These are phyloP conservation scores for Leccinum truebloodii DNA, from an alignment of 768 basidiomycete genomes.

Conservation along the genomic window DNA sequence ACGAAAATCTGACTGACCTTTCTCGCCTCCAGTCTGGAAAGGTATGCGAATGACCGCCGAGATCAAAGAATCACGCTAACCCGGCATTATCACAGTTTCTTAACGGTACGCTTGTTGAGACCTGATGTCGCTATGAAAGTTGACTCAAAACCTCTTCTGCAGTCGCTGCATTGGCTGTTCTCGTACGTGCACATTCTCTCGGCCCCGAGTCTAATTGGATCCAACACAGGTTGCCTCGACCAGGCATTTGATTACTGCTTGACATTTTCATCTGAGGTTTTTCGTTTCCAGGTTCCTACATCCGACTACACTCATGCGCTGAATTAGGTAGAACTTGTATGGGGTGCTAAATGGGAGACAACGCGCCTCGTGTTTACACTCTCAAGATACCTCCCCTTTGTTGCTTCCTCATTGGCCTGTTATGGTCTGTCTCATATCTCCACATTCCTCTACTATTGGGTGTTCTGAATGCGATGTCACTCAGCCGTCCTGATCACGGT, in stretches of 20 bases:
- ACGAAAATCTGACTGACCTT: slow-evolving; percentile 10
- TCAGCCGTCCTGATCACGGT: slow-evolving; percentile 11
- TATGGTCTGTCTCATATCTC: slow-evolving; percentile 15
- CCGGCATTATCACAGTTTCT: slow-evolving; percentile 9
- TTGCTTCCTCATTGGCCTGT: slow-evolving; percentile 19
- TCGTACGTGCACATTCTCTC: slow-evolving; percentile 11
- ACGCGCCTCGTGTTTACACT: slow-evolving; percentile 27
- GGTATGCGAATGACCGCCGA: slow-evolving; percentile 8
- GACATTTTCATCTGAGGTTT: slow-evolving; percentile 24
- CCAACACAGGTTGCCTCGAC: no score
- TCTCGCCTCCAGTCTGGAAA: slow-evolving; percentile 23
- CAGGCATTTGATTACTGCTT: no score
- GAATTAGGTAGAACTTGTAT: slow-evolving; percentile 15
- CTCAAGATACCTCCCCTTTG: slow-evolving; percentile 29
- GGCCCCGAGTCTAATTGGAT: not conserved
- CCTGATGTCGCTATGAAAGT: not conserved
- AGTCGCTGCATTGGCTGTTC: slow-evolving; percentile 24
- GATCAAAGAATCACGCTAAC: not conserved
- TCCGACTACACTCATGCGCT: not conserved
- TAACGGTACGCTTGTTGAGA: slow-evolving; percentile 16
- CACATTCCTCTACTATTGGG: not conserved
- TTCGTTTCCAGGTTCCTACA: not conserved
- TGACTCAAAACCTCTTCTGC: not conserved
- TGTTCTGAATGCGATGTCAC: not conserved
- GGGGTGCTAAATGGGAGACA: slow-evolving; percentile 12